phyloP scores from a whole-genome alignment of 129 eudicot genomes.

The Pulicaria dysenterica region DNA sequence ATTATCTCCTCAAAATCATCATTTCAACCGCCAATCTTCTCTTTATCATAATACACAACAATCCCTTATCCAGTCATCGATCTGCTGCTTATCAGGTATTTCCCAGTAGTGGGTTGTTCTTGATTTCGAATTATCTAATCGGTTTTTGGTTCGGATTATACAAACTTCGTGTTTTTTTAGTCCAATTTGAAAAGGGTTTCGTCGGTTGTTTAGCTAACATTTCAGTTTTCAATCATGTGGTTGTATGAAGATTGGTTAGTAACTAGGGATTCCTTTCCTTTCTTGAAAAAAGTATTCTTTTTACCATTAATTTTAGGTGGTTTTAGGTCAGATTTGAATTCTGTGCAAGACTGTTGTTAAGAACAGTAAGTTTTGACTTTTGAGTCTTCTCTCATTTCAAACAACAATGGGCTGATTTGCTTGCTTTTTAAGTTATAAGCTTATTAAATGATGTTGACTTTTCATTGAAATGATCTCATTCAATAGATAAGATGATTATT shows the following conservation, averaged over 20 bases:
- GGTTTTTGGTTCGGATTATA: neutral
- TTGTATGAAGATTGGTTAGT: too few species aligned
- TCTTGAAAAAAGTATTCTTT: too few species aligned
- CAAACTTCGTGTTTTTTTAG: neutral
- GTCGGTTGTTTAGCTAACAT: slow-evolving; percentile 3
- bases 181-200: slow-evolving; percentile 3
- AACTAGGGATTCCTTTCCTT: too few species aligned
- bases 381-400: too few species aligned
- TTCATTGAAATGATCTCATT: neutral
- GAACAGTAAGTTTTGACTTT: too few species aligned
- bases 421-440: neutral
- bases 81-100: slow-evolving; percentile 26
- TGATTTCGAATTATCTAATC: neutral
- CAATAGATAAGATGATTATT: neutral
- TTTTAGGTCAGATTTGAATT: too few species aligned
- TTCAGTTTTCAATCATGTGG: too few species aligned
- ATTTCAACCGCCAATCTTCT: neutral
- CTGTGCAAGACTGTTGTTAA: too few species aligned
- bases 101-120: slow-evolving; percentile 8
- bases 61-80: neutral
- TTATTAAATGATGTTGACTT: neutral
- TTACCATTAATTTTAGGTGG: neutral
- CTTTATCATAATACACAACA: neutral
- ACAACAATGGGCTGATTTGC: too few species aligned
- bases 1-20: slow-evolving; percentile 7